phyloP scores from a whole-genome alignment of 78 protist genomes.

The Emiliania huxleyi region DNA sequence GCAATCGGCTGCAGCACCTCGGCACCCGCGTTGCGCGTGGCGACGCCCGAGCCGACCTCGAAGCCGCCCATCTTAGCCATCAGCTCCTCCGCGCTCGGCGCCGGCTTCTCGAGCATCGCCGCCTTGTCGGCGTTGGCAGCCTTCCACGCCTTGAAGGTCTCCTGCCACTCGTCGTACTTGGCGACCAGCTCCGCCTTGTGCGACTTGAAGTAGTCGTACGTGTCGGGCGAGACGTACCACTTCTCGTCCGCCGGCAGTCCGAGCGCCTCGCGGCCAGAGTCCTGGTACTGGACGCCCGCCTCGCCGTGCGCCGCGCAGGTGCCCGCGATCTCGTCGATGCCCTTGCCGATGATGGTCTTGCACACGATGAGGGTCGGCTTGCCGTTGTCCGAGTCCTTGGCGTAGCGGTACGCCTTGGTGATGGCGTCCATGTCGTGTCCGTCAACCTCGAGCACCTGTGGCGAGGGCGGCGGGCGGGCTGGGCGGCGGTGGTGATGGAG shows the following conservation, averaged over 20 bases:
- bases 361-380: conserved; percentile 61
- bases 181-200: conserved; percentile 10
- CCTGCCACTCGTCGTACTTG: conserved; percentile 37
- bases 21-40: conserved; percentile 52
- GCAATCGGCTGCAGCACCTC: conserved; percentile 42
- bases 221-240: conserved; percentile 57
- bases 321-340: conserved; percentile 58
- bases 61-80: conserved; percentile 1
- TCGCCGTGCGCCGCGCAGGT: conserved; percentile 74
- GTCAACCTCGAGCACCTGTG: conserved; percentile 43
- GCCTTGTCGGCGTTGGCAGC: conserved; percentile 50
- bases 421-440: conserved; percentile 53
- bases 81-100: conserved; percentile 21
- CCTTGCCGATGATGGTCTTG: conserved; percentile 69
- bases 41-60: background rate
- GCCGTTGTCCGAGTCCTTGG: conserved; percentile 44
- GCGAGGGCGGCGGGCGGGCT: no score
- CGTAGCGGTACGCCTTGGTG: conserved; percentile 36
- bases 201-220: conserved; percentile 8
- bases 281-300: conserved; percentile 41
- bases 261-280: background rate
- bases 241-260: conserved; percentile 56
- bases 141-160: conserved; percentile 35
- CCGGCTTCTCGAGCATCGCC: background rate
- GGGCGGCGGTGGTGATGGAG: no score